These are phyloP conservation scores for Myrica gale DNA, from an alignment of 306 rosid species.

Conservation along the genomic window DNA sequence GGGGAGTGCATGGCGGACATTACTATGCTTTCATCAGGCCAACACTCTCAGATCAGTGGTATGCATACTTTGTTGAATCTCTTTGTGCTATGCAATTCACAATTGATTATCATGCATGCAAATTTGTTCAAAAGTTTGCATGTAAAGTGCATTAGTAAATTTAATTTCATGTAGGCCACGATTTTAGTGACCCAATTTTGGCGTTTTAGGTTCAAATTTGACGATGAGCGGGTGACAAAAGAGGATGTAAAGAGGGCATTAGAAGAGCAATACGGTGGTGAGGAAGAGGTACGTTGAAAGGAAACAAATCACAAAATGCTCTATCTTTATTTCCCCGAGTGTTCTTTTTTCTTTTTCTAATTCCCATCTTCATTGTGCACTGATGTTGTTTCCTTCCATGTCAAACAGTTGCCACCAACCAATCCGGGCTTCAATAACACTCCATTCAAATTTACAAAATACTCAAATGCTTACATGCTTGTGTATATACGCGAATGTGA, in stretches of 20 bases:
- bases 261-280: constrained; percentile 95
- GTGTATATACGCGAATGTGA: constrained; percentile 89
- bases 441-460: constrained; percentile 83
- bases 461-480: constrained; percentile 96
- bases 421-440: constrained; percentile 88
- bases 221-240: constrained; percentile 89
- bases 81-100: not conserved
- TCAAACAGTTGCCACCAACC: constrained; percentile 68
- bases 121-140: not conserved
- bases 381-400: constrained; percentile 25
- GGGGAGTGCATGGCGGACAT: constrained; percentile 98
- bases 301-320: not conserved
- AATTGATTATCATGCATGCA: too few species aligned
- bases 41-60: constrained; percentile 88
- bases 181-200: not conserved
- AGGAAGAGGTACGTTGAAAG: constrained; percentile 67
- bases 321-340: not conserved
- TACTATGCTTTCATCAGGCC: constrained; percentile 92
- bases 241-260: constrained; percentile 82
- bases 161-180: not conserved
- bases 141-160: not conserved
- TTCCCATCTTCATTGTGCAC: constrained; percentile 10
- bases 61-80: constrained; percentile 23
- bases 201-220: constrained; percentile 73
- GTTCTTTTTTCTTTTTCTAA: constrained; percentile 6